A percentile compares a stretch with the other conserved stretches of the same genome.
phyloP scores from a whole-genome alignment of 2,329 filamentous ascomycete species.

The Tolypocladium pustulatum region DNA sequence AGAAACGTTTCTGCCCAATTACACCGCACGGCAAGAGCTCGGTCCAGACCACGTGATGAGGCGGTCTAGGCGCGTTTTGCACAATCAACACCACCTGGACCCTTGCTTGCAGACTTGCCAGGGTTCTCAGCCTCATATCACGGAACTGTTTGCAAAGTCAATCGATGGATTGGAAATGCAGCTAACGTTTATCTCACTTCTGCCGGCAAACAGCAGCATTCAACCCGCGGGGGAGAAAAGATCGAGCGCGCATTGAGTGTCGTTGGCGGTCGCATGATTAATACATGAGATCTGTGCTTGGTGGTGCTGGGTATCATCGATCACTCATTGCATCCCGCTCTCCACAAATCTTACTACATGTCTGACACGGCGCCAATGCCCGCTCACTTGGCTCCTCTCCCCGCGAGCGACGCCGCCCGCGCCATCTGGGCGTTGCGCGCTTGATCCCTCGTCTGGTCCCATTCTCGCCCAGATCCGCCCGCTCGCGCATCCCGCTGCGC shows the following conservation, averaged over 20 bases:
- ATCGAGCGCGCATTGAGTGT: background rate
- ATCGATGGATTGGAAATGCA: background rate
- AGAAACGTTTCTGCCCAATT: background rate
- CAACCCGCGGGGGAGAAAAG: background rate
- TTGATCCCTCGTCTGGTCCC: conserved; percentile 39
- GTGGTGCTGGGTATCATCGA: background rate
- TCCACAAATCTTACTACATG: background rate
- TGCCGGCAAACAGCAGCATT: background rate
- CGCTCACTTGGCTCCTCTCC: conserved; percentile 42
- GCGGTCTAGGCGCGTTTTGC: background rate
- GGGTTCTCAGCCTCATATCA: background rate
- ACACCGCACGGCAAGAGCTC: background rate
- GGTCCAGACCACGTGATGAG: background rate
- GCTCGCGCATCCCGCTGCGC: conserved; percentile 44
- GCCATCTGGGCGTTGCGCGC: conserved; percentile 47
- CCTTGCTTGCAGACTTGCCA: background rate
- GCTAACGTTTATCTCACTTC: background rate
- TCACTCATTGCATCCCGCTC: background rate
- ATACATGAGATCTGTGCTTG: background rate
- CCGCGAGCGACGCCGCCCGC: conserved; percentile 39
- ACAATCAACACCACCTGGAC: background rate
- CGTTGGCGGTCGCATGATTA: background rate
- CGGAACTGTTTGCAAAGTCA: background rate
- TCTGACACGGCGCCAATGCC: background rate
- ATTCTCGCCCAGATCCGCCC: conserved; percentile 43